Percentiles rank a stretch among this genome's conserved stretches.
These are phyloP conservation scores for Stemphylium vesicarium DNA, from an alignment of 2,329 filamentous ascomycete species.

Conservation along the genomic window DNA sequence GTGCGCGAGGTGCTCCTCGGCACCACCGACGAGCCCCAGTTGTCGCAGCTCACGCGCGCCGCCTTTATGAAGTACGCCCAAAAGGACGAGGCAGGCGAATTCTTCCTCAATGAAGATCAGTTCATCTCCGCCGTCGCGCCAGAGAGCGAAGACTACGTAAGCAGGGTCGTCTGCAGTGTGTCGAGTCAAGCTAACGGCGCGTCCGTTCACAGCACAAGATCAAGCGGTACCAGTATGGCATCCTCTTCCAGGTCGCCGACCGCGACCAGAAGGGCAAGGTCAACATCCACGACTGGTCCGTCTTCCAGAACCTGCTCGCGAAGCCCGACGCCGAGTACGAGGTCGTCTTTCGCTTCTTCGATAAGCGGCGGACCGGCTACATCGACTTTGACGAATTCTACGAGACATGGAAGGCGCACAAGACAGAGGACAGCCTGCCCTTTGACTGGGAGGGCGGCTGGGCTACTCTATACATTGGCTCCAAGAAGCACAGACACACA, in stretches of 20 bases:
- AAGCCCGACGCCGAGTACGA: constrained; percentile 99
- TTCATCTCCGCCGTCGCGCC: constrained; percentile 93
- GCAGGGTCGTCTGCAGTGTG: constrained; percentile 45
- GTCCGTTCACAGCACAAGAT: constrained; percentile 81
- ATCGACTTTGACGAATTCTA: constrained; percentile 93
- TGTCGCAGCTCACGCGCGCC: constrained; percentile 76
- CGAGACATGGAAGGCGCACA: constrained; percentile 84
- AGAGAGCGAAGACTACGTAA: constrained; percentile 86
- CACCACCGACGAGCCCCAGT: constrained; percentile 60
- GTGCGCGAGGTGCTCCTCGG: constrained; percentile 69
- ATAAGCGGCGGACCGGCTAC: constrained; percentile 79
- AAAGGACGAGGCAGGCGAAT: constrained; percentile 78
- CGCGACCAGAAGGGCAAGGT: constrained; percentile 75
- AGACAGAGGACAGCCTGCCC: constrained; percentile 81
- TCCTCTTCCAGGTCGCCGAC: constrained; percentile 92
- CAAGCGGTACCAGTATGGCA: constrained; percentile 90
- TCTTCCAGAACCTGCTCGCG: constrained; percentile 89
- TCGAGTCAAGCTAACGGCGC: constrained; percentile 38
- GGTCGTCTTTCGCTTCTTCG: constrained; percentile 96
- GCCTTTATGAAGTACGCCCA: constrained; percentile 78
- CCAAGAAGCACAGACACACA: constrained; percentile 83
- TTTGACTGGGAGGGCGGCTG: constrained; percentile 98
- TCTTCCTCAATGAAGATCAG: constrained; percentile 80
- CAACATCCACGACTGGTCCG: constrained; percentile 83
- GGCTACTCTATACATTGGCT: constrained; percentile 92